These are phyloP conservation scores for Diatrype stigma DNA, from an alignment of 2,329 filamentous ascomycete genomes.

Conservation along the genomic window DNA sequence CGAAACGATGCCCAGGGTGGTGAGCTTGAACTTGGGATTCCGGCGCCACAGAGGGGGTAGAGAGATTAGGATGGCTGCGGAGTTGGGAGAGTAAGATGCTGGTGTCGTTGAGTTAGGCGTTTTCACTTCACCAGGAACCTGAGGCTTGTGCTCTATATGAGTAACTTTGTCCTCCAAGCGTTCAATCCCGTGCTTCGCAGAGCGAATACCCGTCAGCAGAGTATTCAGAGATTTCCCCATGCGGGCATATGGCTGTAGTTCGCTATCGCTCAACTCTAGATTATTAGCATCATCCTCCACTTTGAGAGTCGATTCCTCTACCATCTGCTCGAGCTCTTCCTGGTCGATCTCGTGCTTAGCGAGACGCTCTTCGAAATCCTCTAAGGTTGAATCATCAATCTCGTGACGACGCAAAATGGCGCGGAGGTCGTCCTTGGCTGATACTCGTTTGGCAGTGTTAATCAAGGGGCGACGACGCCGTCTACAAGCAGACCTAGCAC, in stretches of 20 bases:
- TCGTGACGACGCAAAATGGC: constrained; percentile 49
- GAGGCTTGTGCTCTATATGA: constrained; percentile 29
- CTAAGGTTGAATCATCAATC: constrained; percentile 57
- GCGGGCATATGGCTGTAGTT: constrained; percentile 42
- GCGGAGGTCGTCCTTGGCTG: constrained; percentile 51
- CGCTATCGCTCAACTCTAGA: constrained; percentile 24
- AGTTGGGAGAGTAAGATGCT: not conserved
- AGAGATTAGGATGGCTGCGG: constrained; percentile 37
- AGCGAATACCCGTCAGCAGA: constrained; percentile 48
- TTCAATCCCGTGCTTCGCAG: constrained; percentile 55
- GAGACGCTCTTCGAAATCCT: constrained; percentile 51
- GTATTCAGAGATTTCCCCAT: constrained; percentile 51
- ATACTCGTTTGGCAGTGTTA: constrained; percentile 51
- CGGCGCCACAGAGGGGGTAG: constrained; percentile 44
- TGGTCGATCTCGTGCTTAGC: constrained; percentile 31
- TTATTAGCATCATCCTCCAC: constrained; percentile 22
- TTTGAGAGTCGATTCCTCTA: constrained; percentile 21
- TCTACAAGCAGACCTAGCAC: constrained; percentile 38
- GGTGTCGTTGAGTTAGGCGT: constrained; percentile 4
- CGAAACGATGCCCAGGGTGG: constrained; percentile 43
- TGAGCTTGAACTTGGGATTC: constrained; percentile 42
- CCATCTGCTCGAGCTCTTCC: constrained; percentile 22
- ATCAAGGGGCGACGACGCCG: constrained; percentile 38
- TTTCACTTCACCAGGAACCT: constrained; percentile 5
- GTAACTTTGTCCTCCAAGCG: constrained; percentile 50